Base-by-base conservation (phyloP, 176 grass and related monocot species). In the Ensete ventricosum region DNA sequence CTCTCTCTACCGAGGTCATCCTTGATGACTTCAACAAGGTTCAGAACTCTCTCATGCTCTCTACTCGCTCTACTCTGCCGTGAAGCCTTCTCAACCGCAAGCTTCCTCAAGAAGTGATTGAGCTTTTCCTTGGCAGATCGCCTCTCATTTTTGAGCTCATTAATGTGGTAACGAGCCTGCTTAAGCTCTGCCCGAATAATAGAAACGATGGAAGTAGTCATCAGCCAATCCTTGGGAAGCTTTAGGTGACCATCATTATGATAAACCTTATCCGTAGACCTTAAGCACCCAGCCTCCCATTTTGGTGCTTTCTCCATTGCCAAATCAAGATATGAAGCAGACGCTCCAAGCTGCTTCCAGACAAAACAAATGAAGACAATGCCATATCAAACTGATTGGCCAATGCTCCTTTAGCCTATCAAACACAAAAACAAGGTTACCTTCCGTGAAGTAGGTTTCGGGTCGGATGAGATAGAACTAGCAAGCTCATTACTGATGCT, bases 231-330 rank as follows among this genome's bases (percentile, higher is more conserved):
- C 14, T 69, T 50, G 29, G 16, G 26, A 1, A 34, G 64, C 1
- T 67, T 64, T 20, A 64, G 64, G 9, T 43, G 64, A 16, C 64
- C 64, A 67, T 34, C 13, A 67, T 19, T n/a, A n/a, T 4, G 14
- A 49, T 50, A 49, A 49, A 13, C 29, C 29, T 69, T 14, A 23
- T 29, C 12, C 14, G 27, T 2, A 14, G 65, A 68, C 27, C 65
- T 68, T 68, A 68, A 9, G 65, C 25, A 49, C 65, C 27, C 12
- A 43, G 20, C 14, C 17, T 69, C 66, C 66, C 66, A 69, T 69
- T 69, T 69, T 69, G 66, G 20, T 49, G 66, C 66, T 34, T 69
- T 69, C 66, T 69, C 66, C 29, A 17, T 49, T 69, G 12, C 66
- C 17, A 43, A 9, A 26, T 14, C 9, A 13, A 68, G 25, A 49